These are phyloP conservation scores for Calonectria pseudoreteaudii DNA, from an alignment of 2,329 filamentous ascomycete species.

Conservation along the genomic window DNA sequence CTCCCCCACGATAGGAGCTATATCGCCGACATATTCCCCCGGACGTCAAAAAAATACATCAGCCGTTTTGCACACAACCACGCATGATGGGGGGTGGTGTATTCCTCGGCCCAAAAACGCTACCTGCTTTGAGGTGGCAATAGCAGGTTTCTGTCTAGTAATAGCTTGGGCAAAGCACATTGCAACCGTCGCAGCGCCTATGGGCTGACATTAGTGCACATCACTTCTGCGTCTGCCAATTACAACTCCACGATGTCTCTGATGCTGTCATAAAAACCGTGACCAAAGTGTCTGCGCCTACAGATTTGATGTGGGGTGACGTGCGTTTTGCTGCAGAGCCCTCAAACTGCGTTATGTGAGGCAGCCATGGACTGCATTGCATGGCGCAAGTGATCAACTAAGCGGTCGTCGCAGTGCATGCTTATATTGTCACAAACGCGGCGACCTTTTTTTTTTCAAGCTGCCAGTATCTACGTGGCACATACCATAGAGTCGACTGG, in stretches of 20 bases:
- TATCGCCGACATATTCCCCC: not conserved
- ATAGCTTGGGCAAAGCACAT: not conserved
- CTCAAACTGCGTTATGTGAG: slow-evolving; percentile 5
- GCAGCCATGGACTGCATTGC: slow-evolving; percentile 11
- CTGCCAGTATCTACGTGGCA: not conserved
- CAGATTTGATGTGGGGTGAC: not conserved
- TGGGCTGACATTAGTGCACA: slow-evolving; percentile 6
- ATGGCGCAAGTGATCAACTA: slow-evolving; percentile 4
- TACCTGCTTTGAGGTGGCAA: not conserved
- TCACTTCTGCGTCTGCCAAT: not conserved
- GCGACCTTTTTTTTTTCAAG: not conserved
- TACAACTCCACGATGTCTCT: not conserved
- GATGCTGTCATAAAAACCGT: not conserved
- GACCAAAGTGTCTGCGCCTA: not conserved
- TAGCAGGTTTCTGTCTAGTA: not conserved
- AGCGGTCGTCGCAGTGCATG: slow-evolving; percentile 1
- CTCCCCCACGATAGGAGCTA: not conserved
- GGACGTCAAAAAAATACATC: not conserved
- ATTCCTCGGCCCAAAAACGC: not conserved
- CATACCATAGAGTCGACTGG: not conserved
- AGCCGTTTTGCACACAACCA: not conserved
- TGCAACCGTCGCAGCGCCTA: not conserved
- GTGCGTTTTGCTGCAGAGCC: not conserved
- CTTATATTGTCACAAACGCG: not conserved
- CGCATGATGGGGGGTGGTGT: not conserved